Evolutionary conservation across 257 asterid species (phyloP).

Genomic region (Lantana camara): DNA sequence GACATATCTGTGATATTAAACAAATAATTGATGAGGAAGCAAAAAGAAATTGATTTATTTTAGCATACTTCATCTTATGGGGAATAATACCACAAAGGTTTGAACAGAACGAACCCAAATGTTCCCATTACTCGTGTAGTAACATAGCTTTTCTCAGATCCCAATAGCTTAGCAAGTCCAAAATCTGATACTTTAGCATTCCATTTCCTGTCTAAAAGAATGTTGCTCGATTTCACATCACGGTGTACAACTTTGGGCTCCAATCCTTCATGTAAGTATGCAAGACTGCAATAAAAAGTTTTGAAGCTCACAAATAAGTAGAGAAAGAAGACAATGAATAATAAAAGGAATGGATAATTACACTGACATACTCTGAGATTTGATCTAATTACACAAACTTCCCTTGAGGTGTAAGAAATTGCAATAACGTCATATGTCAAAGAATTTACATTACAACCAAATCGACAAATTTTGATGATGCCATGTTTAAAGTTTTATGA

Average conservation of each 20-base stretch:
- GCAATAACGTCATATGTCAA: no score
- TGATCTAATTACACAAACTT: no score
- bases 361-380: no score
- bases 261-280: slow-evolving; percentile 95
- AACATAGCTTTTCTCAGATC: slow-evolving; percentile 89
- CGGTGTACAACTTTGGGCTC: slow-evolving; percentile 99
- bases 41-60: not conserved
- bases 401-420: no score
- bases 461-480: no score
- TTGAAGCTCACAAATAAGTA: not conserved
- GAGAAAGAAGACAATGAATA: not conserved
- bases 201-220: slow-evolving; percentile 90
- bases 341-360: not conserved
- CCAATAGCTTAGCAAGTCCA: slow-evolving; percentile 93
- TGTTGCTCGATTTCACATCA: slow-evolving; percentile 96
- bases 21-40: slow-evolving; percentile 13
- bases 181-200: slow-evolving; percentile 90
- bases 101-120: slow-evolving; percentile 75
- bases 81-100: slow-evolving; percentile 12
- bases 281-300: slow-evolving; percentile 59
- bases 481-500: no score
- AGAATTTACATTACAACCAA: no score
- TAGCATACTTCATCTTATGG: not conserved
- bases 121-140: slow-evolving; percentile 99
- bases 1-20: slow-evolving; percentile 66